Evolutionary conservation across 805 yeast species (phyloP).

Genomic region (Metschnikowia picachoensis): DNA sequence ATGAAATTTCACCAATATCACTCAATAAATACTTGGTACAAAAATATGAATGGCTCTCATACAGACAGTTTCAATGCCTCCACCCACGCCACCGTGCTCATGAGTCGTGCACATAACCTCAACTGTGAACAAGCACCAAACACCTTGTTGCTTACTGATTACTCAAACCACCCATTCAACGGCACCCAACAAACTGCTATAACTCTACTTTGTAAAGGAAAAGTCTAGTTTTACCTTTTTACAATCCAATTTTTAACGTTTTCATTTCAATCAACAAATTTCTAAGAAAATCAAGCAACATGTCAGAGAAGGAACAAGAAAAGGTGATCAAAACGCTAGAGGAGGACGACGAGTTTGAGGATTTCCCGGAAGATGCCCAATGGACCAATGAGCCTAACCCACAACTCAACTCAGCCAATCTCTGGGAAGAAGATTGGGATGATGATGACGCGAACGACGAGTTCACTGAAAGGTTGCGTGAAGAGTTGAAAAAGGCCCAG

Average conservation of each 20-base stretch:
- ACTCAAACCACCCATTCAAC: too few relatives aligned
- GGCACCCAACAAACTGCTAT: too few relatives aligned
- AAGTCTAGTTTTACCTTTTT: too few relatives aligned
- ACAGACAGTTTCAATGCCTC: too few relatives aligned
- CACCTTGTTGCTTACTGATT: not conserved
- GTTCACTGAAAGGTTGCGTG: constrained; percentile 70
- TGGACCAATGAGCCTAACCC: constrained; percentile 63
- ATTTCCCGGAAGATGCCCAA: constrained; percentile 80
- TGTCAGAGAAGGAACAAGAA: constrained; percentile 28
- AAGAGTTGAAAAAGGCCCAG: constrained; percentile 31
- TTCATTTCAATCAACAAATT: not conserved
- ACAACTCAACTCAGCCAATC: constrained; percentile 50
- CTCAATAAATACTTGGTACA: too few relatives aligned
- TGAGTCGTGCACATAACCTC: too few relatives aligned
- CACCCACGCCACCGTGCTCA: too few relatives aligned
- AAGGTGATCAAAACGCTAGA: constrained; percentile 68
- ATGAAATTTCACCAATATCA: too few relatives aligned
- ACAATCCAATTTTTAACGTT: too few relatives aligned
- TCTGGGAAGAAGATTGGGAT: constrained; percentile 99
- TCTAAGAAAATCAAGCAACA: not conserved
- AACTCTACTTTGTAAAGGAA: too few relatives aligned
- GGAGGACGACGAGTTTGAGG: constrained; percentile 97
- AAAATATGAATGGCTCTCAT: too few relatives aligned
- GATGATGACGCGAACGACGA: constrained; percentile 92
- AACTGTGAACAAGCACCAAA: not conserved